phyloP scores from a whole-genome alignment of 2,329 filamentous ascomycete species.

The Neocatenulostroma microsporum region DNA sequence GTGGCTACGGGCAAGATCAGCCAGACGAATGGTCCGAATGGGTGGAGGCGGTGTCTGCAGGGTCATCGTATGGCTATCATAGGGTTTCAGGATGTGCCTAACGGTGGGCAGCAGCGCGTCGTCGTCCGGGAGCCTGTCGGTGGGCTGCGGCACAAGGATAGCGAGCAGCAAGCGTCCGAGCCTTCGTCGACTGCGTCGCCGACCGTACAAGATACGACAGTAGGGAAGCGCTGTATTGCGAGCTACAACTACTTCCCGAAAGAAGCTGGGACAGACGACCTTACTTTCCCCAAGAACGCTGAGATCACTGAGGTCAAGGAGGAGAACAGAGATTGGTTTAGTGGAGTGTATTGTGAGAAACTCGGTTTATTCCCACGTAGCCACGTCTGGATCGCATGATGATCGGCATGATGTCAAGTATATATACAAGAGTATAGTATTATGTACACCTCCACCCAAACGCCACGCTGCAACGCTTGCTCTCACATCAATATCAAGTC shows the following conservation, averaged over 20 bases:
- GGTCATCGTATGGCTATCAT: constrained; percentile 81
- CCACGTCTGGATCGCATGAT: constrained; percentile 50
- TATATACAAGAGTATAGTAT: no score
- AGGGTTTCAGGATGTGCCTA: constrained; percentile 58
- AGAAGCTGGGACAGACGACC: constrained; percentile 58
- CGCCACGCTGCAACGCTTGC: constrained; percentile 1
- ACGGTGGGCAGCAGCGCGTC: constrained; percentile 58
- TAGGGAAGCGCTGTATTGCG: constrained; percentile 57
- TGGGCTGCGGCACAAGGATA: constrained; percentile 58
- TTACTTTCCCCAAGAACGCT: constrained; percentile 75
- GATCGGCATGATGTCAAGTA: no score
- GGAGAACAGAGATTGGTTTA: constrained; percentile 83
- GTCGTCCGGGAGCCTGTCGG: constrained; percentile 69
- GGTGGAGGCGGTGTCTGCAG: constrained; percentile 74
- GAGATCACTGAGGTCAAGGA: constrained; percentile 78
- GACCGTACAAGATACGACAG: constrained; percentile 67
- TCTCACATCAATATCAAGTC: constrained; percentile 10
- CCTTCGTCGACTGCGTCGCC: constrained; percentile 30
- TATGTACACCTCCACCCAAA: neutral
- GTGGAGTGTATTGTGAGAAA: constrained; percentile 73
- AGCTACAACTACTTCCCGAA: constrained; percentile 73
- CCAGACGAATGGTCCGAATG: constrained; percentile 64
- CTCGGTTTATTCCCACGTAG: constrained; percentile 73
- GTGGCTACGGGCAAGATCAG: constrained; percentile 58
- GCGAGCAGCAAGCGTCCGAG: no score